Evolutionary conservation across 2,329 filamentous ascomycete genomes (phyloP).

Genomic region (Thelonectria discophora): DNA sequence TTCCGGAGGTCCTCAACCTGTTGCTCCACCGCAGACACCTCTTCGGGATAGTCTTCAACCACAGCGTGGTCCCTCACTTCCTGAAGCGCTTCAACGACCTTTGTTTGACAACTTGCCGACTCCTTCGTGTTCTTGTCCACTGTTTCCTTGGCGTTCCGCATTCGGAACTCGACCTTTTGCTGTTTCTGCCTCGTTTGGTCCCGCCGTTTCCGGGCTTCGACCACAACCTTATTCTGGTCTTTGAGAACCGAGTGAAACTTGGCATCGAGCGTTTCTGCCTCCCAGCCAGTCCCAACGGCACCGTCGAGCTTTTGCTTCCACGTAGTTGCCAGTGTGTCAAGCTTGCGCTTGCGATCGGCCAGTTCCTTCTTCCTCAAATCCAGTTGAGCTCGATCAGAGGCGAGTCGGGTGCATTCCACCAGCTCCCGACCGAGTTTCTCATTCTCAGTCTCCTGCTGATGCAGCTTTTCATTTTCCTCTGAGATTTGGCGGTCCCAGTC

Average conservation of each 20-base stretch:
- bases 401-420: conserved; percentile 81
- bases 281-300: conserved; percentile 73
- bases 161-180: conserved; percentile 77
- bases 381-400: conserved; percentile 83
- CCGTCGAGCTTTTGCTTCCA: conserved; percentile 75
- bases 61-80: conserved; percentile 54
- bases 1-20: conserved; percentile 70
- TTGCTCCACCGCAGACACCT: conserved; percentile 60
- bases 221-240: conserved; percentile 64
- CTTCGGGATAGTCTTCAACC: conserved; percentile 64
- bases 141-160: conserved; percentile 72
- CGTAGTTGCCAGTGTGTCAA: conserved; percentile 80
- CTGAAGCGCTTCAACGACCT: conserved; percentile 60
- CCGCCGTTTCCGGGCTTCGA: conserved; percentile 73
- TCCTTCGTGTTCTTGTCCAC: conserved; percentile 72
- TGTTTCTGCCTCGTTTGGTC: conserved; percentile 77
- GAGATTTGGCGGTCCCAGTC: conserved; percentile 77
- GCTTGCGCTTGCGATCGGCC: conserved; percentile 74
- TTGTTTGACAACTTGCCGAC: conserved; percentile 66
- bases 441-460: conserved; percentile 75
- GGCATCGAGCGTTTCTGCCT: conserved; percentile 72
- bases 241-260: conserved; percentile 73
- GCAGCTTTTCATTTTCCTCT: conserved; percentile 70
- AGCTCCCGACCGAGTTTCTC: conserved; percentile 81
- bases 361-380: conserved; percentile 85